Evolutionary conservation across 495 filamentous ascomycete species (phyloP).

Genomic region (Letharia lupina): DNA sequence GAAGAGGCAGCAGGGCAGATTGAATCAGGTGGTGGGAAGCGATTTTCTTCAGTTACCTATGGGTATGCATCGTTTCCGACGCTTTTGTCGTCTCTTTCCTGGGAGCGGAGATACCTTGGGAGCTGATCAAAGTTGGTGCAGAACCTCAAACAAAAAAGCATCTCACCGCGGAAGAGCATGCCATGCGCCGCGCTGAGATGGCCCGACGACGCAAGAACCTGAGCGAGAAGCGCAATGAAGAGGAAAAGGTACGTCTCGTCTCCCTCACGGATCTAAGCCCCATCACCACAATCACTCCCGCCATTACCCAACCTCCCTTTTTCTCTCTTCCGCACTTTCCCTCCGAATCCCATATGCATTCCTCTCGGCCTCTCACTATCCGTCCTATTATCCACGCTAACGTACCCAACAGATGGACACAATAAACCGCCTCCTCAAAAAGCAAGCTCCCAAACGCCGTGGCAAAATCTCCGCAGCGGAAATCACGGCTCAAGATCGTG

Average conservation of each 20-base stretch:
- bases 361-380: too few relatives aligned
- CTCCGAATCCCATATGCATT: too few relatives aligned
- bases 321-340: neutral
- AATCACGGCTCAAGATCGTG: slow-evolving; percentile 31
- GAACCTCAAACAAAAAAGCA: slow-evolving; percentile 91
- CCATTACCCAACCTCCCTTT: neutral
- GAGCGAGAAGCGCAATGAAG: slow-evolving; percentile 96
- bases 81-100: neutral
- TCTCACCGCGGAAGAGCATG: slow-evolving; percentile 86
- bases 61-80: slow-evolving; percentile 37
- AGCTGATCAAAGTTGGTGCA: slow-evolving; percentile 32
- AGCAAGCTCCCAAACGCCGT: slow-evolving; percentile 82
- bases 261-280: neutral
- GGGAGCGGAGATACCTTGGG: neutral
- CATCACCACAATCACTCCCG: neutral
- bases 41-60: slow-evolving; percentile 80
- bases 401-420: slow-evolving; percentile 71
- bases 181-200: slow-evolving; percentile 95
- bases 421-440: slow-evolving; percentile 92
- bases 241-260: slow-evolving; percentile 72
- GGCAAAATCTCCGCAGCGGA: slow-evolving; percentile 44
- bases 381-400: slow-evolving; percentile 5
- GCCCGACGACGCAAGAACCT: slow-evolving; percentile 88
- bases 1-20: slow-evolving; percentile 69
- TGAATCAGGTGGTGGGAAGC: slow-evolving; percentile 61